phyloP scores from a whole-genome alignment of 441 rosid genomes.

The Biscutella laevigata region DNA sequence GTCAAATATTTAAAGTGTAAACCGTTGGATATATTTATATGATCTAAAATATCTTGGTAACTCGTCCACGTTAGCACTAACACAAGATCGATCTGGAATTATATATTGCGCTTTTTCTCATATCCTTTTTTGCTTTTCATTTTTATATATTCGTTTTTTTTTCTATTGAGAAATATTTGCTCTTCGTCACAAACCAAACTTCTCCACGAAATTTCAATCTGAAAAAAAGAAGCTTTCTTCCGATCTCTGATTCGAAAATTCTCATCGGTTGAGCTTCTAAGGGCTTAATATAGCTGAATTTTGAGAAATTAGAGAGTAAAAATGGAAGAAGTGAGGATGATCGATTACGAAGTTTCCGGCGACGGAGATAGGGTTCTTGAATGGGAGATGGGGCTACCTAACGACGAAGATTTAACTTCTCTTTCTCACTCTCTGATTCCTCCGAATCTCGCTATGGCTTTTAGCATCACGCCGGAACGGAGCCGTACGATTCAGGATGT shows the following conservation, averaged over 20 bases:
- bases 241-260: constrained; percentile 16
- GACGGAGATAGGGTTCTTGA: constrained; percentile 56
- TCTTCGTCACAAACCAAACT: constrained; percentile 28
- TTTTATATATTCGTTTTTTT: neutral
- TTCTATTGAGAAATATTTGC: constrained; percentile 14
- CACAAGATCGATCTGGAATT: constrained; percentile 43
- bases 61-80: constrained; percentile 68
- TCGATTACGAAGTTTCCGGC: constrained; percentile 36
- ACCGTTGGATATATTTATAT: constrained; percentile 29
- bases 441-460: constrained; percentile 73
- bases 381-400: constrained; percentile 89
- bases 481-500: constrained; percentile 51
- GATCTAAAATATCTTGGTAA: constrained; percentile 65
- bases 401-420: constrained; percentile 64
- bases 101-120: constrained; percentile 45
- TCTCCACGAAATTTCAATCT: constrained; percentile 14
- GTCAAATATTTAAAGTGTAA: neutral
- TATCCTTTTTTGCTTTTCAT: neutral
- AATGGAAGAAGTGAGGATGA: constrained; percentile 77
- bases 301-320: neutral
- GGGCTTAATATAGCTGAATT: neutral
- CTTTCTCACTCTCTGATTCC: constrained; percentile 65
- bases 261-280: neutral
- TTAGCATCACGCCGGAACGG: constrained; percentile 68
- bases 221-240: neutral